Base-by-base conservation (phyloP, 306 rosid species). In the Dicorynia guianensis region DNA sequence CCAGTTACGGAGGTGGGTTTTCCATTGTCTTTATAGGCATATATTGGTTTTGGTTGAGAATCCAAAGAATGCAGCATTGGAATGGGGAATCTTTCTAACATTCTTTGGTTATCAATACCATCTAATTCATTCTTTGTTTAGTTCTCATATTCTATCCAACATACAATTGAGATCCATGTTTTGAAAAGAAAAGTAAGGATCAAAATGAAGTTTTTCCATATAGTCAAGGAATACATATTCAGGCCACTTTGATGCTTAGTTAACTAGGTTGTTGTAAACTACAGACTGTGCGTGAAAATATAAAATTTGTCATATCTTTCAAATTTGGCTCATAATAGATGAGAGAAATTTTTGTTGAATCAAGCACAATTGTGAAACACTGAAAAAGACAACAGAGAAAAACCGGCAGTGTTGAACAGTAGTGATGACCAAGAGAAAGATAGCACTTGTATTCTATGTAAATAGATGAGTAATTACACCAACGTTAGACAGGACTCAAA, bases 1-100 rank as follows among this genome's bases (percentile, higher is more conserved):
- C 89, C 92, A 0, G 89, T 76, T 67, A 80, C 79, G 76, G 90
- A 92, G 93, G 97, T 88, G 47, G 50, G 83, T 61, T 53, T 11
- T 19, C 36, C 19, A 14, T 9, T 66, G 5, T 38, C 68, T 67
- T 70, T 75, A 65, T 67, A 42, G 7, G 49, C 65, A 73, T 72
- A 61, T 30, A 68, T 62, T 50, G 36, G 17, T 55, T 46, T 50
- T 55, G 38, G 63, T 50, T 55, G 38, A 68, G 77, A 76, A 72
- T 68, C 69, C 81, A 77, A 57, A n/a, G 53, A 64, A 49, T 35
- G 52, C 35, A 74, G 46, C 67, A 59, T 76, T 0, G 69, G 52
- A 38, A 47, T 71, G 11, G 33, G 68, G 40, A 48, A 39, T 48
- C 42, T 82, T 69, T 66, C 71, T 79, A 76, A 85, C 87, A 80